Base-by-base conservation (phyloP, 1,284 basidiomycete genomes). In the Ustilago sp. region DNA sequence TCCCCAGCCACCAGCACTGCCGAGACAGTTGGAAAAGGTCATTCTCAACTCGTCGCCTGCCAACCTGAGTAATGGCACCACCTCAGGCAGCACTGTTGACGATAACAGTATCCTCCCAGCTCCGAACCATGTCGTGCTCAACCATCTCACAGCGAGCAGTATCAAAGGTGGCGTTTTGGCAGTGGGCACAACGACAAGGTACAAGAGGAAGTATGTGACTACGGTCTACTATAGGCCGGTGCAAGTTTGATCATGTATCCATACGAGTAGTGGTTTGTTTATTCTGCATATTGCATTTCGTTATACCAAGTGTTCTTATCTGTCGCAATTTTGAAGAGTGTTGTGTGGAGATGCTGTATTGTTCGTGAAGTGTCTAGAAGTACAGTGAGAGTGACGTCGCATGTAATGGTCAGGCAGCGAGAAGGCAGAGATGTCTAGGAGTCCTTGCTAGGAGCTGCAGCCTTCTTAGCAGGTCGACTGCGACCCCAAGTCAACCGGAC, bases 61-160 rank as follows among this genome's bases (percentile, higher is more conserved):
- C 50, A 80, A 80, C 8, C 68, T 76, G 13, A 73, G 73, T 58
- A 68, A 72, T 31, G 63, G 75, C 13, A 68, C 69, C 4, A 55
- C 63, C 7, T 79, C 83, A 8, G 74, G 79, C 77, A 76, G 87
- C 57, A 70, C 85, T 64, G 91, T 94, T 35, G 94, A 99, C 86
- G 96, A 99, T 86, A 93, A 92, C 79, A 93, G 92, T 51, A 94
- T 99, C 67, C 87, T 99, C 74, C 93, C 96, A 8, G 94, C 97
- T 19, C 82, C 82, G 13, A 94, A 92, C 62, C 96, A 98, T 87
- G 94, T 94, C 39, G 94, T 98, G 47, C 89, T 99, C 75, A 94
- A 98, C 79, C 97, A 99, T 87, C 87, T 99, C 68, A 94, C 94
- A 72, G 98, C 96, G 58, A 96, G 94, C 86, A 94, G 95, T 71